phyloP scores from a whole-genome alignment of 805 yeast species.

The Barnettozyma sucrosica region DNA sequence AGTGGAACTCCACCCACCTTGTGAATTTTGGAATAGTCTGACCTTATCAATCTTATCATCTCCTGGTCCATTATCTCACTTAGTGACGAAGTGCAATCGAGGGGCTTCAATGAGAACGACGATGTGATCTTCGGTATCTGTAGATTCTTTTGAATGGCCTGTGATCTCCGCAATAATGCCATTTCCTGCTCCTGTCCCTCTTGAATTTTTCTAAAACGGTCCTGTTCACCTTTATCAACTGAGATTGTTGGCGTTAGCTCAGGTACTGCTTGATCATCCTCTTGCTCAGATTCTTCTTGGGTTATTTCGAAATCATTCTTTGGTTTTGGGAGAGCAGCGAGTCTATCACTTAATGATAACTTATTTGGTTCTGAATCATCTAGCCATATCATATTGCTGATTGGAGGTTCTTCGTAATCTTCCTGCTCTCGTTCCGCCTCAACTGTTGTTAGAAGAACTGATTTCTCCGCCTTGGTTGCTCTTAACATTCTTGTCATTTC shows the following conservation, averaged over 20 bases:
- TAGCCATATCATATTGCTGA: not conserved
- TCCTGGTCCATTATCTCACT: constrained; percentile 27
- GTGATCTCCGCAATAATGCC: constrained; percentile 37
- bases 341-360: constrained; percentile 15
- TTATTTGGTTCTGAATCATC: not conserved
- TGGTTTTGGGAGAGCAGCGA: constrained; percentile 35
- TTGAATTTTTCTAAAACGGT: constrained; percentile 13
- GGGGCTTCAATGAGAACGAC: not conserved
- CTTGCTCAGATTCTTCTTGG: constrained; percentile 27
- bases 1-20: constrained; percentile 18
- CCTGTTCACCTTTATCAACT: constrained; percentile 21
- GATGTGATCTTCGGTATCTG: constrained; percentile 32
- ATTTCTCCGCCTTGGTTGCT: constrained; percentile 29
- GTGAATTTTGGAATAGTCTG: constrained; percentile 35
- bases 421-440: constrained; percentile 5
- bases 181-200: constrained; percentile 12
- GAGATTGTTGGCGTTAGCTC: not conserved
- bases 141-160: constrained; percentile 40
- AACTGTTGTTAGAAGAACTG: constrained; percentile 29
- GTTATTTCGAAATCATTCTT: constrained; percentile 42
- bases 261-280: not conserved
- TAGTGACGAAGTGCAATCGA: not conserved
- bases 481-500: constrained; percentile 35
- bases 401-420: not conserved
- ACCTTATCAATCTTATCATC: constrained; percentile 31